A percentile compares a stretch with the other conserved stretches of the same genome.
Evolutionary conservation across 2,329 filamentous ascomycete genomes (phyloP).

Genomic region (Fusarium sp.): DNA sequence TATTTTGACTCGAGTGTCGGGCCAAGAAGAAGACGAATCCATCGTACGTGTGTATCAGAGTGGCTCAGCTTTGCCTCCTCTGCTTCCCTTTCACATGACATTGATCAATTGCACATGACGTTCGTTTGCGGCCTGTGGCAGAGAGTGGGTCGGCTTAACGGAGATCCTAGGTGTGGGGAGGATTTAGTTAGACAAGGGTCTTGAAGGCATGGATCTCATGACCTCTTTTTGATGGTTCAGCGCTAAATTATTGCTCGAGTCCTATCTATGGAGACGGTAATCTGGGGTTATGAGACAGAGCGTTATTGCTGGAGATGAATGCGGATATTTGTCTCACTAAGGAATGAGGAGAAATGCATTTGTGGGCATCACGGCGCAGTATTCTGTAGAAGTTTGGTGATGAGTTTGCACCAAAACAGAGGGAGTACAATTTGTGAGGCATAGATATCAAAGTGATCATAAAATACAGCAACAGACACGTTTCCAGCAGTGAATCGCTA

Average conservation of each 20-base stretch:
- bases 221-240: conserved; percentile 1
- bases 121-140: conserved; percentile 15
- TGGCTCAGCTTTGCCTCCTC: conserved; percentile 30
- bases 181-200: neutral
- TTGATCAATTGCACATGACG: conserved; percentile 34
- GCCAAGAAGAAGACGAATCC: conserved; percentile 7
- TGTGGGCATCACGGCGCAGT: neutral
- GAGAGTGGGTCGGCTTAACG: conserved; percentile 26
- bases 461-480: neutral
- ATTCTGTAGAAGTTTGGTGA: neutral
- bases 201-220: conserved; percentile 21
- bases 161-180: conserved; percentile 25
- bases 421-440: neutral
- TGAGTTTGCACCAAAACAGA: neutral
- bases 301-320: neutral
- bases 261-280: conserved; percentile 11
- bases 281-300: conserved; percentile 19
- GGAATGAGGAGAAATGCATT: neutral
- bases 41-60: conserved; percentile 19
- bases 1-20: neutral
- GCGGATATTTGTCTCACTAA: neutral
- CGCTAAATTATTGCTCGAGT: conserved; percentile 4
- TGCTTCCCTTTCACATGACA: conserved; percentile 40
- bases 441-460: neutral
- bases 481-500: conserved; percentile 9